Conservation (phyloP, 164 flowering plant species). For the Stephania japonica region DNA sequence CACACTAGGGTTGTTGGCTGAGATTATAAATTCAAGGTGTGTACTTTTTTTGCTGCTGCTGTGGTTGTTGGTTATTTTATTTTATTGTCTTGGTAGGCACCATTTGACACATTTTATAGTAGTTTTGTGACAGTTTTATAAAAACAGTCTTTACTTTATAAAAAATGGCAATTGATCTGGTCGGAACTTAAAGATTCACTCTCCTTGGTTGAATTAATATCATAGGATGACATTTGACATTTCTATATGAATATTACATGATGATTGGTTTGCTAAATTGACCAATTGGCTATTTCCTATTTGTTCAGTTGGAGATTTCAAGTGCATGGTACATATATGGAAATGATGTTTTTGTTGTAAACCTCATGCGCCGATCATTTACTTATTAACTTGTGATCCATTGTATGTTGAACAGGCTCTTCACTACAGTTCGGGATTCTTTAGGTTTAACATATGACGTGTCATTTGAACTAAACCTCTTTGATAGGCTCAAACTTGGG, state of each 20-base stretch:
- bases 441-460: conserved; percentile 97
- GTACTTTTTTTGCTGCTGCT: background rate
- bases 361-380: background rate
- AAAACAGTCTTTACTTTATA: too few species aligned
- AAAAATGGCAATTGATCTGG: background rate
- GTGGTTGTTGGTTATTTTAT: too few species aligned
- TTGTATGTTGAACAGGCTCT: conserved; percentile 55
- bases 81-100: too few species aligned
- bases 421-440: conserved; percentile 95
- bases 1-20: conserved; percentile 80
- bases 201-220: background rate
- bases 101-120: background rate
- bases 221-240: background rate
- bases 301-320: background rate
- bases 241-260: too few species aligned
- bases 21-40: conserved; percentile 93
- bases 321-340: background rate
- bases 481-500: conserved; percentile 91
- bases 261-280: too few species aligned
- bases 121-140: background rate
- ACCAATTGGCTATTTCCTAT: too few species aligned
- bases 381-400: conserved; percentile 1
- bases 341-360: background rate
- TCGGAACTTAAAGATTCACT: background rate
- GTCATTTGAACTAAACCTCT: conserved; percentile 85